Base-by-base conservation (phyloP, 2,329 filamentous ascomycete genomes). In the Xylaria hypoxylon region DNA sequence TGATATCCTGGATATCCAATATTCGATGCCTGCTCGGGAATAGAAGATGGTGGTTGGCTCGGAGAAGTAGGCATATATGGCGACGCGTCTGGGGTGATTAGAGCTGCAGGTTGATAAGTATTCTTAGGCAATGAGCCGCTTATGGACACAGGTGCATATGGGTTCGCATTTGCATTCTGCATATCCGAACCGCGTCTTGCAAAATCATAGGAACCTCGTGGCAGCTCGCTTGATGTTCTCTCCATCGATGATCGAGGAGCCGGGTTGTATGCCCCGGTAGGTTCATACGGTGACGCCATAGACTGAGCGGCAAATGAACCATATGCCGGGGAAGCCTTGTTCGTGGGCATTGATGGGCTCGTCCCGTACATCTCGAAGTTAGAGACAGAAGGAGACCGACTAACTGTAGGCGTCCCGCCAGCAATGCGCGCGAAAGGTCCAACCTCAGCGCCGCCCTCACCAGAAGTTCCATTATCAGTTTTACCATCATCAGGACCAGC, bases 361-460 rank as follows among this genome's bases (percentile, higher is more conserved):
- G 77, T 76, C 73, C 89, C 90, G 76, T 96, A 96, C 5, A 92
- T 80, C 71, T 97, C 94, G 51, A 93, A 88, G 72, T 86, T 89
- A 4, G 86, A 87, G 77, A 78, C 85, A 4, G 92, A 96, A 3
- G 91, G 89, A 2, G 90, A 89, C 47, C 91, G 87, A 75, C 91
- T 94, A 66, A 94, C 86, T 2, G 87, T 91, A 6, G 92, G 91
- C 2, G 91, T 92, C 33, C 89, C 89, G n/a, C 91, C 88, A 31
- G 91, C 85, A 59, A 97, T 88, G 60, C 91, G 91, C 7, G 92
- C 90, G 77, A 99, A 98, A 1, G 93, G 94, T 0, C 94, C 93
- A 59, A 86, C 79, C 66, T 92, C 91, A 22, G 78, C 80, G 56
- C 86, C 86, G 38, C 78, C 83, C 50, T 87, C 88, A 59, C 84